A percentile compares a stretch with the other conserved stretches of the same genome.
These are phyloP conservation scores for Cladosporium sp. DNA, from an alignment of 2,329 filamentous ascomycete genomes.

Conservation along the genomic window DNA sequence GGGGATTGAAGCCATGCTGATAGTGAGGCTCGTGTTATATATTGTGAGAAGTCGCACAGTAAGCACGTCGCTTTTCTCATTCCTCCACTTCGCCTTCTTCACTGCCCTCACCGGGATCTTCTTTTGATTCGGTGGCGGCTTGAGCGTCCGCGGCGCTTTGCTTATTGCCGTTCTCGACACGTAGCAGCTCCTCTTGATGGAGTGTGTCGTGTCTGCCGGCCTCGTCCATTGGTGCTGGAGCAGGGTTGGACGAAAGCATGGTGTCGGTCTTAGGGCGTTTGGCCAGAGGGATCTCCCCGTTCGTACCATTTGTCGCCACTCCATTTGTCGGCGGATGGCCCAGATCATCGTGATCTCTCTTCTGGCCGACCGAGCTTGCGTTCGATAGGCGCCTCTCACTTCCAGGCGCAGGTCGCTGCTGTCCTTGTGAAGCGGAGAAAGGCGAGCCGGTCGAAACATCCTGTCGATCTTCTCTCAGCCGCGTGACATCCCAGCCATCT, in stretches of 20 bases:
- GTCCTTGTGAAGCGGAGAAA: slow-evolving; percentile 17
- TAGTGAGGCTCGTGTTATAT: no score
- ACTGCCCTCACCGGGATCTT: slow-evolving; percentile 31
- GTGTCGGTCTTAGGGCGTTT: slow-evolving; percentile 11
- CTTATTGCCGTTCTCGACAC: slow-evolving; percentile 25
- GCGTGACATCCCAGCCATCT: slow-evolving; percentile 30
- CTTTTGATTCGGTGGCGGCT: slow-evolving; percentile 14
- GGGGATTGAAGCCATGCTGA: no score
- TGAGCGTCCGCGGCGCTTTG: slow-evolving; percentile 22
- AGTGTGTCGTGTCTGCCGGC: slow-evolving; percentile 20
- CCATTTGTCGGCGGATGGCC: slow-evolving; percentile 15
- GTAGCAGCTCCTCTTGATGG: slow-evolving; percentile 23
- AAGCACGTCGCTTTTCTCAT: slow-evolving; percentile 22
- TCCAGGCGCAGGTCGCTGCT: slow-evolving; percentile 15
- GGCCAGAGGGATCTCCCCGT: slow-evolving; percentile 5
- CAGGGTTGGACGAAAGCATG: slow-evolving; percentile 13
- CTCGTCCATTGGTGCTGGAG: slow-evolving; percentile 14
- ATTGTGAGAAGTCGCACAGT: no score
- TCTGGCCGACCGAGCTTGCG: slow-evolving; percentile 26
- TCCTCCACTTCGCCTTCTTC: slow-evolving; percentile 47
- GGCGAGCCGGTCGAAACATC: slow-evolving; percentile 17
- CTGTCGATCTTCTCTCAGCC: slow-evolving; percentile 23
- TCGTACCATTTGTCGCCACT: slow-evolving; percentile 13
- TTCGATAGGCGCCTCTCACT: slow-evolving; percentile 29
- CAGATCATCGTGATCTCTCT: slow-evolving; percentile 27